These are phyloP conservation scores for Piper longum DNA, from an alignment of 164 flowering plant genomes.

Conservation along the genomic window DNA sequence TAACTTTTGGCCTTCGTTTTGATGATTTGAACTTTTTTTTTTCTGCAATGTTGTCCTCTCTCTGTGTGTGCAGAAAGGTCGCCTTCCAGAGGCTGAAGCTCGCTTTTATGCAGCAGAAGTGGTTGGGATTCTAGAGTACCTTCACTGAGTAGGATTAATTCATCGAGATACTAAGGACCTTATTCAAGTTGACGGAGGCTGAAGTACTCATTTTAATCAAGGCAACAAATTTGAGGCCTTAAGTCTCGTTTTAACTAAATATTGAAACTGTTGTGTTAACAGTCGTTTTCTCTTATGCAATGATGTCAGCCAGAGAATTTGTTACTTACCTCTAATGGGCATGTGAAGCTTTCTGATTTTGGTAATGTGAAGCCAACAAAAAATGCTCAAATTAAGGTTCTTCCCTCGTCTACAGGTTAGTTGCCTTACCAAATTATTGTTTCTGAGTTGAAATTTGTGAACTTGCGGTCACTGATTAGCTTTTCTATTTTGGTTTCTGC, in stretches of 20 bases:
- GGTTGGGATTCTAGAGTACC: conserved; percentile 92
- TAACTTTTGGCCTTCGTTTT: background rate
- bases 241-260: background rate
- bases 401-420: conserved; percentile 76
- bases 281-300: background rate
- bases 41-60: background rate
- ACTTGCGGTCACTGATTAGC: background rate
- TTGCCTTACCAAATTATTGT: background rate
- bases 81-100: conserved; percentile 78
- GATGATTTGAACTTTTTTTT: background rate
- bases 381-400: conserved; percentile 72
- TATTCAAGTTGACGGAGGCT: background rate
- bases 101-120: conserved; percentile 96
- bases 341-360: conserved; percentile 93
- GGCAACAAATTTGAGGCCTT: background rate
- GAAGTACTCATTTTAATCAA: background rate
- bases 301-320: conserved; percentile 87
- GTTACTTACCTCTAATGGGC: conserved; percentile 85
- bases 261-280: background rate
- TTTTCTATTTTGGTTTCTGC: conserved; percentile 10
- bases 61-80: conserved; percentile 68
- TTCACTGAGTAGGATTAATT: conserved; percentile 86
- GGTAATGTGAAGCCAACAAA: conserved; percentile 96
- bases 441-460: background rate
- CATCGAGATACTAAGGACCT: conserved; percentile 94